These are phyloP conservation scores for Stagonosporopsis rhizophila DNA, from an alignment of 2,329 filamentous ascomycete species.

Conservation along the genomic window DNA sequence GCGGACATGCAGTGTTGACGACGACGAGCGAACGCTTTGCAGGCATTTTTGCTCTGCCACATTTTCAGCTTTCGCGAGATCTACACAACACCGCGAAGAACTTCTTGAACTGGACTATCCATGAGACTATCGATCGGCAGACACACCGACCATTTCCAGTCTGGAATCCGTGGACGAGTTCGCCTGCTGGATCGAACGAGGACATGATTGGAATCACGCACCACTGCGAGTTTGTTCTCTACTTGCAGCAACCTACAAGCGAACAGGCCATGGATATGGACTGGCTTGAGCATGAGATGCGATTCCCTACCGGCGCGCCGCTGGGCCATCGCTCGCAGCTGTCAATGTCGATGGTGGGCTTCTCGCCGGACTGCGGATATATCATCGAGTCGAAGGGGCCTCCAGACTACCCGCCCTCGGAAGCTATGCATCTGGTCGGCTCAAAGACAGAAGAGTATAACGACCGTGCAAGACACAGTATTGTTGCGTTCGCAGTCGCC, in stretches of 20 bases:
- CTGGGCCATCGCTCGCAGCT: constrained; percentile 60
- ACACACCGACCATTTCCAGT: constrained; percentile 62
- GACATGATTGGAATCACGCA: constrained; percentile 71
- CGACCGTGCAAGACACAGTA: constrained; percentile 59
- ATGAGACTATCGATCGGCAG: constrained; percentile 70
- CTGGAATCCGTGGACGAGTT: constrained; percentile 78
- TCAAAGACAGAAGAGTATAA: constrained; percentile 65
- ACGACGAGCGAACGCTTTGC: constrained; percentile 88
- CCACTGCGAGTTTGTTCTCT: constrained; percentile 89
- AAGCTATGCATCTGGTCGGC: constrained; percentile 61
- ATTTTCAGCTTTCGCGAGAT: constrained; percentile 70
- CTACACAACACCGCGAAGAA: constrained; percentile 57
- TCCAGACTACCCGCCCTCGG: constrained; percentile 60
- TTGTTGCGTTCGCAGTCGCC: constrained; percentile 60
- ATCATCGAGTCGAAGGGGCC: constrained; percentile 67
- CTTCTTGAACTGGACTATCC: constrained; percentile 76
- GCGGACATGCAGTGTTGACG: constrained; percentile 79
- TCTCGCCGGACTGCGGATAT: constrained; percentile 73
- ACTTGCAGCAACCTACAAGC: constrained; percentile 69
- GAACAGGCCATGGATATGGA: constrained; percentile 50
- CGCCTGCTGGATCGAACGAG: constrained; percentile 62
- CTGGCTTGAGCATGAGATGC: constrained; percentile 65
- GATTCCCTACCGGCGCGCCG: constrained; percentile 65
- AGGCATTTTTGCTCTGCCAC: constrained; percentile 88
- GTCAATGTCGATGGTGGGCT: constrained; percentile 66